Evolutionary conservation across 805 yeast species (phyloP).

Genomic region (Ogataea sp.): DNA sequence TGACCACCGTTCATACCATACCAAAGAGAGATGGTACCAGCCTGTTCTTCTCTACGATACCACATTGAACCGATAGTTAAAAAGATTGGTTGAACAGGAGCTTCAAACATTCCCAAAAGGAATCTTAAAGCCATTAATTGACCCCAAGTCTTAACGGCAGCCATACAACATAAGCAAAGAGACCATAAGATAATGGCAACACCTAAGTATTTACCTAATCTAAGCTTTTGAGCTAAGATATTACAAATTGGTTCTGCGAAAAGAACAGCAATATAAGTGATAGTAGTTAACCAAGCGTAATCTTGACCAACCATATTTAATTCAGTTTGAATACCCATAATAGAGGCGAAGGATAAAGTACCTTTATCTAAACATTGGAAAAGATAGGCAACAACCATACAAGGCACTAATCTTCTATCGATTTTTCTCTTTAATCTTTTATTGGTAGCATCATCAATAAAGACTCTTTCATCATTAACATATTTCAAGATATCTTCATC

Average conservation of each 20-base stretch:
- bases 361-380: conserved; percentile 26
- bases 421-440: conserved; percentile 29
- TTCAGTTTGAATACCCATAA: conserved; percentile 31
- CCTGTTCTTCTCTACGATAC: conserved; percentile 18
- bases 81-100: conserved; percentile 17
- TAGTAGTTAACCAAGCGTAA: conserved; percentile 44
- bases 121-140: conserved; percentile 39
- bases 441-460: conserved; percentile 1
- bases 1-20: conserved; percentile 15
- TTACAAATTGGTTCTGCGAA: conserved; percentile 37
- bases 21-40: conserved; percentile 15
- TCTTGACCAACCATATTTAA: conserved; percentile 29
- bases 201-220: conserved; percentile 28
- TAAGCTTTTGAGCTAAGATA: conserved; percentile 25
- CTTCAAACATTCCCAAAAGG: conserved; percentile 36
- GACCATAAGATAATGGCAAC: conserved; percentile 38
- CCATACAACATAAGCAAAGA: conserved; percentile 38
- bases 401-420: conserved; percentile 39
- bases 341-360: conserved; percentile 32
- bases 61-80: conserved; percentile 10
- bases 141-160: conserved; percentile 33
- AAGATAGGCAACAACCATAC: conserved; percentile 36
- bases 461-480: conserved; percentile 2
- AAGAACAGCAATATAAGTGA: conserved; percentile 44
- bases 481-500: conserved; percentile 4